phyloP scores from a whole-genome alignment of 2,329 filamentous ascomycete genomes.

The Microsporum audouinii region DNA sequence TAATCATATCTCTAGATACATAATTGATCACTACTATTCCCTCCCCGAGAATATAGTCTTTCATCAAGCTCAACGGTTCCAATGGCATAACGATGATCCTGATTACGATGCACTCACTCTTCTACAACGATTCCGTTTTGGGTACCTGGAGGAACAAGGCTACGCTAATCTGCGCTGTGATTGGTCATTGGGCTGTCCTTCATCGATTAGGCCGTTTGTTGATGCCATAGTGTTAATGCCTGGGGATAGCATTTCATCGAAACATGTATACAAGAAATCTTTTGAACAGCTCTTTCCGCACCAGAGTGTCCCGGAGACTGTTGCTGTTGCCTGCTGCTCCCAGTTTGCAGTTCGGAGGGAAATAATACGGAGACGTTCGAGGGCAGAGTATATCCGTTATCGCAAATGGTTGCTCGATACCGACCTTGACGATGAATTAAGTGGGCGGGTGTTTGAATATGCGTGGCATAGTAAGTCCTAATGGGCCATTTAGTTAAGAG shows the following conservation, averaged over 20 bases:
- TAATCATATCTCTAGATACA: conserved; percentile 31
- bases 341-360: conserved; percentile 52
- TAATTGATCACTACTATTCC: conserved; percentile 51
- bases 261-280: conserved; percentile 29
- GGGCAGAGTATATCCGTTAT: conserved; percentile 44
- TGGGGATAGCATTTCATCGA: conserved; percentile 27
- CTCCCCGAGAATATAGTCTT: conserved; percentile 50
- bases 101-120: conserved; percentile 41
- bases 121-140: conserved; percentile 41
- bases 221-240: conserved; percentile 36
- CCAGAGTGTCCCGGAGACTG: conserved; percentile 36
- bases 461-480: conserved; percentile 40
- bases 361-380: conserved; percentile 43
- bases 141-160: conserved; percentile 41
- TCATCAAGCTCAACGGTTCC: conserved; percentile 45
- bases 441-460: conserved; percentile 54
- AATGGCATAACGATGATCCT: conserved; percentile 50
- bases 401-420: conserved; percentile 51
- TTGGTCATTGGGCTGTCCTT: conserved; percentile 47
- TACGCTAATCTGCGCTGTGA: conserved; percentile 52
- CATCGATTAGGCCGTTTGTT: conserved; percentile 42
- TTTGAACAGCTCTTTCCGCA: conserved; percentile 40
- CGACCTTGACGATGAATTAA: conserved; percentile 43
- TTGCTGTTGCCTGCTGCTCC: conserved; percentile 52
- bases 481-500: not conserved